These are phyloP conservation scores for Cotoneaster glaucophyllus DNA, from an alignment of 306 rosid species.

Conservation along the genomic window DNA sequence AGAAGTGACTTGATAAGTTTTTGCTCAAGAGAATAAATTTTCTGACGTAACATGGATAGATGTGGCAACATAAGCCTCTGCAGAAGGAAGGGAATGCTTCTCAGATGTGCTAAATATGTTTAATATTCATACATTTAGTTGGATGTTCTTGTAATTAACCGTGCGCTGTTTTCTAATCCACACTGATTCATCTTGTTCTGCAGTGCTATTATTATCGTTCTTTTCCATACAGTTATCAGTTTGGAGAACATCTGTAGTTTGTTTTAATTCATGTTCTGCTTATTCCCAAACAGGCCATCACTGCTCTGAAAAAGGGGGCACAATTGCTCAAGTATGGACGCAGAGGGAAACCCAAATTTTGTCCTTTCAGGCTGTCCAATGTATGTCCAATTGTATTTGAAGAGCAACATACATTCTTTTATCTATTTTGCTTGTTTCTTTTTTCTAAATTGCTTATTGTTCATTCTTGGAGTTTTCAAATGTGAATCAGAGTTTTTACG, in stretches of 20 bases:
- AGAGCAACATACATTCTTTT: neutral
- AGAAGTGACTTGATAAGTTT: neutral
- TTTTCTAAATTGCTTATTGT: neutral
- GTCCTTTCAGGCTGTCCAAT: constrained; percentile 89
- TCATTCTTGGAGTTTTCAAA: neutral
- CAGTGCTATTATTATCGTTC: neutral
- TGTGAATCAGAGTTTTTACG: neutral
- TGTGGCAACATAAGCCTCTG: neutral
- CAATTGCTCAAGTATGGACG: constrained; percentile 93
- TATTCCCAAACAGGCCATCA: constrained; percentile 63
- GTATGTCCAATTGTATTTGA: constrained; percentile 40
- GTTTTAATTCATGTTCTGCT: neutral
- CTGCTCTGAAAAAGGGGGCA: constrained; percentile 92
- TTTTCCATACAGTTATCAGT: neutral
- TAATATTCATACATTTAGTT: neutral
- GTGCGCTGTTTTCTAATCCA: neutral
- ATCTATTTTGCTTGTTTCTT: neutral
- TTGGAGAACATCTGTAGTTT: neutral
- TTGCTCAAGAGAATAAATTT: neutral
- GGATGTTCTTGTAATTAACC: neutral
- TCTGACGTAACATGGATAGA: neutral
- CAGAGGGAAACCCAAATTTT: constrained; percentile 93
- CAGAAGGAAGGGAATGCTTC: neutral
- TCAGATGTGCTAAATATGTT: neutral
- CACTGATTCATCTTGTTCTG: neutral